Conservation (phyloP, 2,329 filamentous ascomycete genomes). For the Colletotrichum phormii region DNA sequence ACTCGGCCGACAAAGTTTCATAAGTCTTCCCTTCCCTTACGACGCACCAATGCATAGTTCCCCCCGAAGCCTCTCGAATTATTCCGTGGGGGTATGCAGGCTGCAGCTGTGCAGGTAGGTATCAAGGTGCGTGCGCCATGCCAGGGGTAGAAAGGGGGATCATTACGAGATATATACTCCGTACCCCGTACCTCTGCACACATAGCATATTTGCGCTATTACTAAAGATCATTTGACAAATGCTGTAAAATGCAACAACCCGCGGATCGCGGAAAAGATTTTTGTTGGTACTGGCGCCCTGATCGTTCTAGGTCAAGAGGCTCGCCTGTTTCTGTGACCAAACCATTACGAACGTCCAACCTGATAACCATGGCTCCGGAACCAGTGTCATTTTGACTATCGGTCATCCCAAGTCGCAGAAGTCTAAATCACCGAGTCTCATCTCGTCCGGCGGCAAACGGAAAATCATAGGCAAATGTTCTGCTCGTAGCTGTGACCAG, state of each 20-base stretch:
- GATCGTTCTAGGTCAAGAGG: not conserved
- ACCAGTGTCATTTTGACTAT: not conserved
- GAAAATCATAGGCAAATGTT: not conserved
- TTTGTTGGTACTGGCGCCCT: not conserved
- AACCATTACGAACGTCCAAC: not conserved
- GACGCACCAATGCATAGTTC: not conserved
- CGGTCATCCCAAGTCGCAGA: not conserved
- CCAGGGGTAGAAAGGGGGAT: not conserved
- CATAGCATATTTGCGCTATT: not conserved
- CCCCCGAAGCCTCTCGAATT: not conserved
- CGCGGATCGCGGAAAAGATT: not conserved
- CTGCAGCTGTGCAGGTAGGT: not conserved
- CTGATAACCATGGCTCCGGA: not conserved
- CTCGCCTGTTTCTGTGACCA: not conserved
- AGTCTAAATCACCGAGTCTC: not conserved
- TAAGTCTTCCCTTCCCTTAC: not conserved
- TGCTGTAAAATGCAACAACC: not conserved
- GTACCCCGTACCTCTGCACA: not conserved
- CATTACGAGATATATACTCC: not conserved
- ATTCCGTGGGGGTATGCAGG: not conserved
- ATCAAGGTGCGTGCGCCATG: not conserved
- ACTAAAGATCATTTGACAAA: not conserved
- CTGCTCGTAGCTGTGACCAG: not conserved
- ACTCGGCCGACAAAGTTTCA: not conserved
- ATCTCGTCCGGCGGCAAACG: not conserved